phyloP scores from a whole-genome alignment of 495 filamentous ascomycete genomes.

The Schizothecium vesticola region DNA sequence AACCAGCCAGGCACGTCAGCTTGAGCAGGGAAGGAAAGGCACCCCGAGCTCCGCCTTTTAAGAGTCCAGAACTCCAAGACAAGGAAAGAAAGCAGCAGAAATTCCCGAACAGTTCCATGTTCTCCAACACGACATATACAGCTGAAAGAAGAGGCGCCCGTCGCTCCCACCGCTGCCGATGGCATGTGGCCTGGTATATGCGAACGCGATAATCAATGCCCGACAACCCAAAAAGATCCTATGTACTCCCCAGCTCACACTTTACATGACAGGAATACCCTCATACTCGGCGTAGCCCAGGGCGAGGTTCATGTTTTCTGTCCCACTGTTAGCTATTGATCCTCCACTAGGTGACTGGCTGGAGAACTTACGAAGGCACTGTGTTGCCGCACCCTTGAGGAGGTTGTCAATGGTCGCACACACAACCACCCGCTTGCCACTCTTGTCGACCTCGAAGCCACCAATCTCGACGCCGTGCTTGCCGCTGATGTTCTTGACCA shows the following conservation, averaged over 20 bases:
- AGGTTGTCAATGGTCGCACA: constrained; percentile 98
- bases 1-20: not conserved
- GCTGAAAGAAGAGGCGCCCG: not conserved
- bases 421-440: constrained; percentile 84
- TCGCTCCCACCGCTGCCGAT: constrained; percentile 1
- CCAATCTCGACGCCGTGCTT: constrained; percentile 94
- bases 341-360: not conserved
- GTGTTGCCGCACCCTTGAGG: constrained; percentile 92
- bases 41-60: not conserved
- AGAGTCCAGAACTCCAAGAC: not conserved
- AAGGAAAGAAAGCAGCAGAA: not conserved
- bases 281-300: constrained; percentile 90
- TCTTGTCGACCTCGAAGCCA: constrained; percentile 84
- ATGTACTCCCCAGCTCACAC: not conserved
- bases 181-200: not conserved
- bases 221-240: not conserved
- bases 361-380: constrained; percentile 74
- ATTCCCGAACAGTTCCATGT: not conserved
- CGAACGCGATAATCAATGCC: constrained; percentile 2
- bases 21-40: not conserved
- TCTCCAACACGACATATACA: not conserved
- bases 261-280: constrained; percentile 63
- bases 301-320: constrained; percentile 96
- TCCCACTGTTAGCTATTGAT: constrained; percentile 18
- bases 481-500: constrained; percentile 82